Conservation (phyloP, 129 eudicot genomes). For the Artemisia annua region DNA sequence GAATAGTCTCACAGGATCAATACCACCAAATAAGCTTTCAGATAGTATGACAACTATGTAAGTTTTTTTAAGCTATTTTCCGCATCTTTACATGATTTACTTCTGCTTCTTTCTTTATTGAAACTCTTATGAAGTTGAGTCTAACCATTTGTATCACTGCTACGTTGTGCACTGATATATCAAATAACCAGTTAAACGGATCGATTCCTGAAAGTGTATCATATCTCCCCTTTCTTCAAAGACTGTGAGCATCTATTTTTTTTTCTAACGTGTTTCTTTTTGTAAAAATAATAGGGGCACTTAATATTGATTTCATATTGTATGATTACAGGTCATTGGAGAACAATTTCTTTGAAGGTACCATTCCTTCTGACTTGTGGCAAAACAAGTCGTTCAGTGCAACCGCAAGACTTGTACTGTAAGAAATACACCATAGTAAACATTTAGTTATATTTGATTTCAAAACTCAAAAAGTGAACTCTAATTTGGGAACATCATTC, state of each 20-base stretch:
- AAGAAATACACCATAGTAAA: conserved; percentile 32
- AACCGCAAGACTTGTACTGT: conserved; percentile 63
- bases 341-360: conserved; percentile 64
- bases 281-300: background rate
- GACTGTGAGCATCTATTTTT: conserved; percentile 50
- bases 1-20: conserved; percentile 62
- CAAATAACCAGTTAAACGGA: conserved; percentile 63
- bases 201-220: conserved; percentile 67
- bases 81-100: background rate
- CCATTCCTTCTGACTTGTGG: conserved; percentile 62
- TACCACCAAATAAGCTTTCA: conserved; percentile 57
- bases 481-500: background rate
- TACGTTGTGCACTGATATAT: conserved; percentile 58
- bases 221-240: conserved; percentile 64
- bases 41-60: conserved; percentile 61
- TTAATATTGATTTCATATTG: background rate
- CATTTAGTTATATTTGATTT: background rate
- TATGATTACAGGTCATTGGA: conserved; percentile 54
- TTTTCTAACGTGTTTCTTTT: background rate
- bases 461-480: conserved; percentile 1
- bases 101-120: background rate
- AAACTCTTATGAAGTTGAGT: background rate
- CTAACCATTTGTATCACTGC: background rate
- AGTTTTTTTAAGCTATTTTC: conserved; percentile 19
- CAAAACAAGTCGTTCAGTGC: conserved; percentile 50